phyloP scores from a whole-genome alignment of 2,329 filamentous ascomycete genomes.

The Sporothrix curviconia region DNA sequence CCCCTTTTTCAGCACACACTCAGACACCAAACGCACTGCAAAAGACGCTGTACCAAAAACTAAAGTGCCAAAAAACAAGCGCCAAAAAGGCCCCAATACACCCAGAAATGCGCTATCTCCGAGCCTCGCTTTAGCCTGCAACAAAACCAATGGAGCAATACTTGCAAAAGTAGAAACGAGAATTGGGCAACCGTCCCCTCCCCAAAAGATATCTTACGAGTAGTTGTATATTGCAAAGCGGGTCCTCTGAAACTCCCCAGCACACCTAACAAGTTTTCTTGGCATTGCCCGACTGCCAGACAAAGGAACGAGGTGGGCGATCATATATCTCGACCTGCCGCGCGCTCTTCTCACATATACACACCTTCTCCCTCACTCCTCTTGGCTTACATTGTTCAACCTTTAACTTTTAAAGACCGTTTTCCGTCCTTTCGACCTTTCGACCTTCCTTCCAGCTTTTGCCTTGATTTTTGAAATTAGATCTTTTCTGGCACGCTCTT shows the following conservation, averaged over 20 bases:
- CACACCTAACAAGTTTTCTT: not conserved
- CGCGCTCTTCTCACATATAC: not conserved
- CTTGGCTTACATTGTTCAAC: not conserved
- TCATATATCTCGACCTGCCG: conserved; percentile 11
- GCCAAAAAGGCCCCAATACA: not conserved
- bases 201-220: no score
- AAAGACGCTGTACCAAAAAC: not conserved
- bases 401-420: not conserved
- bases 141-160: not conserved
- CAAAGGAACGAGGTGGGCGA: not conserved
- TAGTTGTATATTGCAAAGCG: conserved; percentile 11
- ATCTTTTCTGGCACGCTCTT: no score
- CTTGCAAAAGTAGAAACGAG: no score
- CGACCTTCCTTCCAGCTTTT: no score
- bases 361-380: not conserved
- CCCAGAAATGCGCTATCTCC: not conserved
- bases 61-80: not conserved
- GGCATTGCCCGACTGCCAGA: conserved; percentile 3
- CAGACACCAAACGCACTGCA: not conserved
- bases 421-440: not conserved
- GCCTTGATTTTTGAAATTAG: no score
- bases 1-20: not conserved
- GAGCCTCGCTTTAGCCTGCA: not conserved
- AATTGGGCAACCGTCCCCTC: no score
- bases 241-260: conserved; percentile 12